Conservation (phyloP, 352 stramenopile species). For the Phytopythium aichiense region DNA sequence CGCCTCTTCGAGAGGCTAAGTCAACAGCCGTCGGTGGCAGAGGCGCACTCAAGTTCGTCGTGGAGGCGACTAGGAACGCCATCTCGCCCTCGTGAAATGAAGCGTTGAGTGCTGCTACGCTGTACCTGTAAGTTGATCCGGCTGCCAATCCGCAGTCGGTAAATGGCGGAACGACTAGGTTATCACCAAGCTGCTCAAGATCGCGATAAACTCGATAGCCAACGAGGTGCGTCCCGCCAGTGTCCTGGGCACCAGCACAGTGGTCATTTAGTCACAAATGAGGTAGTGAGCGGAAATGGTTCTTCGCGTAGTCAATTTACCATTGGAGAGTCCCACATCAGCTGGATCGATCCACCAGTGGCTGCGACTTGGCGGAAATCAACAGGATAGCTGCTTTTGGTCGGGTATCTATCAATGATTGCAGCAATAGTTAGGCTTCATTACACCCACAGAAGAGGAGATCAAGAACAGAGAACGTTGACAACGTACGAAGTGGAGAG, state of each 20-base stretch:
- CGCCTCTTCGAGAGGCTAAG: slow-evolving; percentile 12
- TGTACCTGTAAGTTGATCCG: slow-evolving; percentile 39
- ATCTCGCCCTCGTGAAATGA: slow-evolving; percentile 32
- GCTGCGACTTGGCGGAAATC: slow-evolving; percentile 19
- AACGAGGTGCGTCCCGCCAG: slow-evolving; percentile 27
- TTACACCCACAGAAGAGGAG: not conserved
- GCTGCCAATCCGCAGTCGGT: slow-evolving; percentile 39
- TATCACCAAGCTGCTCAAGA: slow-evolving; percentile 30
- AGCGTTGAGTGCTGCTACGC: slow-evolving; percentile 36
- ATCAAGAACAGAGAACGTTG: not conserved
- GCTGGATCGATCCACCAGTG: slow-evolving; percentile 36
- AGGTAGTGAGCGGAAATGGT: not conserved
- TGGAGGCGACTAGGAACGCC: slow-evolving; percentile 21
- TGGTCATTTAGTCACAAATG: not conserved
- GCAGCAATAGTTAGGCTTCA: not conserved
- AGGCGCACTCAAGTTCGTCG: slow-evolving; percentile 23
- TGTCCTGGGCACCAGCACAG: slow-evolving; percentile 19
- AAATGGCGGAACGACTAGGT: slow-evolving; percentile 31
- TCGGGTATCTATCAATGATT: slow-evolving; percentile 23
- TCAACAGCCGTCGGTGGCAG: slow-evolving; percentile 16
- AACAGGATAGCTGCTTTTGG: slow-evolving; percentile 26
- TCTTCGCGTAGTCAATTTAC: slow-evolving; percentile 12
- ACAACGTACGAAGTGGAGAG: slow-evolving; percentile 34
- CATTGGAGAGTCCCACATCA: slow-evolving; percentile 39
- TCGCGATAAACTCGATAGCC: slow-evolving; percentile 64